Base-by-base conservation (phyloP, 768 basidiomycete genomes). In the Lactifluus pinguis region DNA sequence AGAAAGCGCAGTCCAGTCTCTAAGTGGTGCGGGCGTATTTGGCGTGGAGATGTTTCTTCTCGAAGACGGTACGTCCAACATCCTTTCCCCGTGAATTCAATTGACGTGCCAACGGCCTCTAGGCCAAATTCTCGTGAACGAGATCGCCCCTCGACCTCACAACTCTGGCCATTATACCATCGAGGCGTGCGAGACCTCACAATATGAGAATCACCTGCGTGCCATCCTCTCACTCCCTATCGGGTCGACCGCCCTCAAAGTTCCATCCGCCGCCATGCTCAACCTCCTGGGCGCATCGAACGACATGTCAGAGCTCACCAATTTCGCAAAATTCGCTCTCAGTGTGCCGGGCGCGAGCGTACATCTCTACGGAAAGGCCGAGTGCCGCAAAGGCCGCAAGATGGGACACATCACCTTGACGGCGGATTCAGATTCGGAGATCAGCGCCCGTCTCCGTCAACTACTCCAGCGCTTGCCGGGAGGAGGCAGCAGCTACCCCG, bases 101-200 rank as follows among this genome's bases (percentile, higher is more conserved):
- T 39, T 11, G 19, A 9, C 8, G 25, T 6, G 29, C 34, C 55
- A 13, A 51, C 49, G 30, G 4, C 14, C 14, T 19, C 6, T 65
- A 95, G 93, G 89, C 13, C 72, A 77, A 0, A 80, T 98, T 1
- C 84, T 84, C 60, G 81, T 99, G 64, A 99, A 99, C 72, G 97
- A 99, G 75, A 95, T 99, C 62, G 97, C 97, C 0, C 97, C 97
- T 13, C 83, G 97, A 17, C 95, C 97, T 1, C 97, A 99, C 72
- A 99, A 98, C 75, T 98, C 95, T 9, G 97, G 95, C 0, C 97
- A 99, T 72, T 95, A 98, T 73, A 97, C 95, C 32, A 98, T 98
- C 69, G 97, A 98, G 75, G 94, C 95, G 0, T 98, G 94, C 72
- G 80, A 92, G 66, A 91, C 93, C 2, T 98, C 95, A 2, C 97